Conservation (phyloP, 73 alveolate genomes). For the Symbiodinium pilosum region DNA sequence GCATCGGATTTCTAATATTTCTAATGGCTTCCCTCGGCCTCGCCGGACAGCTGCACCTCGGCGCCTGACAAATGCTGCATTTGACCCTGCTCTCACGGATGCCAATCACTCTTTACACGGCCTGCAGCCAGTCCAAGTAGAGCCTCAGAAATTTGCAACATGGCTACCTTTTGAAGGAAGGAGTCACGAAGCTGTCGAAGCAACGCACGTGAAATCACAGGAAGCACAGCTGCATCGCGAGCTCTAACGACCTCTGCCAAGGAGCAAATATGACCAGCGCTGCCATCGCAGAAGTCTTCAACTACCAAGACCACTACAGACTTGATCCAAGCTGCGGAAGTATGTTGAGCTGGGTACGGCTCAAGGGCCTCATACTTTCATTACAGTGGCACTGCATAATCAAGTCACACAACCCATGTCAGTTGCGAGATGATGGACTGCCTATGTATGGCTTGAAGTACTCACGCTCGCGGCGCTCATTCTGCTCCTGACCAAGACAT, state of each 20-base stretch:
- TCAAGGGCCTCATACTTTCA: neutral
- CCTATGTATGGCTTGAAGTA: slow-evolving; percentile 93
- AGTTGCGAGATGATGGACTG: too few species aligned
- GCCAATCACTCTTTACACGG: too few species aligned
- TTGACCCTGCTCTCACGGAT: too few species aligned
- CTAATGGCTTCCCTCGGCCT: too few species aligned
- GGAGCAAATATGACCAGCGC: neutral
- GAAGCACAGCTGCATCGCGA: neutral
- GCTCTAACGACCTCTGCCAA: neutral
- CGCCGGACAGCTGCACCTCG: neutral
- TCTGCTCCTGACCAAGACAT: slow-evolving; percentile 47
- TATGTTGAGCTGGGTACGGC: neutral
- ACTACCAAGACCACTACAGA: neutral
- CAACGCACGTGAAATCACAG: neutral
- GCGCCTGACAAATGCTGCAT: neutral
- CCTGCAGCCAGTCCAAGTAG: neutral
- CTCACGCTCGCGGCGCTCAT: slow-evolving; percentile 81
- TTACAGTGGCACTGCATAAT: neutral
- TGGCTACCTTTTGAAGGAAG: too few species aligned
- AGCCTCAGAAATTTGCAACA: too few species aligned
- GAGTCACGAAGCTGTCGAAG: too few species aligned
- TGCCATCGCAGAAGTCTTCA: too few species aligned
- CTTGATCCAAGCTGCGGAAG: neutral
- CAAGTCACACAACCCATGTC: neutral
- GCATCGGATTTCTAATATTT: too few species aligned